Conservation (phyloP, 2,329 filamentous ascomycete genomes). For the Aspergillus sp. region DNA sequence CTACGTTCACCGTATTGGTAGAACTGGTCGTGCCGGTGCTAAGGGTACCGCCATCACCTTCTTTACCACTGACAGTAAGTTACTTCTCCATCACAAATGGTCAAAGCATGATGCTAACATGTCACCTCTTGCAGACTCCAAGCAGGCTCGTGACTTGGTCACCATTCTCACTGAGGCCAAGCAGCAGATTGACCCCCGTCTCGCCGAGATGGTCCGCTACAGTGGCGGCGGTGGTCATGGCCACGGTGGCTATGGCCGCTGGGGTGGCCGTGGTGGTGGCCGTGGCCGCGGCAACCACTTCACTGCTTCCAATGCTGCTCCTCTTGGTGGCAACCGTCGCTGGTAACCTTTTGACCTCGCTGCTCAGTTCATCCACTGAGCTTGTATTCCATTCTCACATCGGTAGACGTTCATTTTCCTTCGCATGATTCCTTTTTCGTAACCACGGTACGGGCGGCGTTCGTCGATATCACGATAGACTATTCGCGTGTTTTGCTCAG, state of each 20-base stretch:
- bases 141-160: slow-evolving; percentile 96
- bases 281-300: slow-evolving; percentile 46
- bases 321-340: slow-evolving; percentile 58
- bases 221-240: slow-evolving; percentile 80
- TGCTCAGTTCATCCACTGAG: slow-evolving; percentile 27
- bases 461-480: slow-evolving; percentile 42
- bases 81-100: neutral
- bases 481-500: slow-evolving; percentile 27
- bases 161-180: slow-evolving; percentile 92
- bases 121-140: slow-evolving; percentile 63
- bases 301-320: slow-evolving; percentile 61
- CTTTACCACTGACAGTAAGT: slow-evolving; percentile 99
- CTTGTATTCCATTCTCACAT: slow-evolving; percentile 30
- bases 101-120: slow-evolving; percentile 15
- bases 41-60: slow-evolving; percentile 96
- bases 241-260: slow-evolving; percentile 55
- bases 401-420: slow-evolving; percentile 32
- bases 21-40: slow-evolving; percentile 74
- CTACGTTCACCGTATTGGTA: slow-evolving; percentile 69
- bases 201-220: slow-evolving; percentile 94
- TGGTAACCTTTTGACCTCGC: slow-evolving; percentile 50
- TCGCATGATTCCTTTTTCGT: slow-evolving; percentile 29
- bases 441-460: slow-evolving; percentile 41
- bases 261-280: slow-evolving; percentile 67
- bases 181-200: slow-evolving; percentile 94